Conservation (phyloP, 2,329 filamentous ascomycete genomes). For the Chaetothyriales sp. region DNA sequence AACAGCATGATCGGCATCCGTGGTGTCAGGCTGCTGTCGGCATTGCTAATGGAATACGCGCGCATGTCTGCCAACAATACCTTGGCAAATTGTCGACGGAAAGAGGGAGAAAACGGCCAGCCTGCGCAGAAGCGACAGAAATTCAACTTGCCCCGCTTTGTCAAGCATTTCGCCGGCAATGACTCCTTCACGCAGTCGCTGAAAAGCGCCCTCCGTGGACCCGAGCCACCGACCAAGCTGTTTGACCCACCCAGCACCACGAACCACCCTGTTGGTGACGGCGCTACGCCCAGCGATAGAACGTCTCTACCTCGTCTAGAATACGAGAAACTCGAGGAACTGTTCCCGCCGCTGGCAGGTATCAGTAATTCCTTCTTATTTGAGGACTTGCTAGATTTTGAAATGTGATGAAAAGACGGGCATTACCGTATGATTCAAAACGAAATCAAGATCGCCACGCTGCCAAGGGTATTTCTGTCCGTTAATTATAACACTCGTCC, state of each 20-base stretch:
- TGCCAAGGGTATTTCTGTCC: too few relatives aligned
- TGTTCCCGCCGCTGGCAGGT: slow-evolving; percentile 14
- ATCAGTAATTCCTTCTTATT: slow-evolving; percentile 16
- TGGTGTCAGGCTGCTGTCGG: slow-evolving; percentile 9
- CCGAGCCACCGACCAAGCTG: slow-evolving; percentile 1
- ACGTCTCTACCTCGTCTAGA: not conserved
- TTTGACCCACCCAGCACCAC: not conserved
- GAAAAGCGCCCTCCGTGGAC: slow-evolving; percentile 4
- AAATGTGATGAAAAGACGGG: slow-evolving; percentile 1
- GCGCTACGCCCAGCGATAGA: not conserved
- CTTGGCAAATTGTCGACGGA: slow-evolving; percentile 15
- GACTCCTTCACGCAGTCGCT: slow-evolving; percentile 13
- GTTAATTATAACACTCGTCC: too few relatives aligned
- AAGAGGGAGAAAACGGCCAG: slow-evolving; percentile 4
- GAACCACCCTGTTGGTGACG: not conserved
- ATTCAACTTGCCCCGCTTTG: slow-evolving; percentile 17
- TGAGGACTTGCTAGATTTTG: slow-evolving; percentile 11
- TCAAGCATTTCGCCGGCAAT: slow-evolving; percentile 14
- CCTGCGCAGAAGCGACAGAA: slow-evolving; percentile 12
- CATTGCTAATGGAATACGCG: slow-evolving; percentile 12
- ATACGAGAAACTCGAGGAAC: slow-evolving; percentile 5
- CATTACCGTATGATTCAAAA: not conserved
- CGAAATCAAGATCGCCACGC: too few relatives aligned
- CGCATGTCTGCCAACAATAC: slow-evolving; percentile 13
- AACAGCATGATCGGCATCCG: slow-evolving; percentile 12